Evolutionary conservation across 495 filamentous ascomycete species (phyloP).

Genomic region (Penicillium waksmanii): DNA sequence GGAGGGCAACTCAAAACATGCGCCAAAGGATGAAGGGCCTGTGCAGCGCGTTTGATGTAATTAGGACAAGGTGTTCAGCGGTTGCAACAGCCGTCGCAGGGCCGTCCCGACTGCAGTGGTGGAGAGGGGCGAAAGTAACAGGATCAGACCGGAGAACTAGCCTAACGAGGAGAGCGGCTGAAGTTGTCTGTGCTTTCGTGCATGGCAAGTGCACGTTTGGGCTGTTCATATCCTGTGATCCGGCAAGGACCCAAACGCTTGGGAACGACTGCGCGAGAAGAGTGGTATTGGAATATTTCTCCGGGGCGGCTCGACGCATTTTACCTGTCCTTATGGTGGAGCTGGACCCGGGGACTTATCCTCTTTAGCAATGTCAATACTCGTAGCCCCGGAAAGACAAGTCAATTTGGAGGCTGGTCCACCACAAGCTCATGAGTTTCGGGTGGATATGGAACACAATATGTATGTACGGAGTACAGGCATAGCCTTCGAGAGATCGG

Average conservation of each 20-base stretch:
- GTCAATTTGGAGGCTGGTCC: conserved; percentile 1
- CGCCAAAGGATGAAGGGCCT: neutral
- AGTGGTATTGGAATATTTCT: neutral
- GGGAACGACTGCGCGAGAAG: neutral
- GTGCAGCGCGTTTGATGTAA: neutral
- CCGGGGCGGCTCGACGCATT: conserved; percentile 2
- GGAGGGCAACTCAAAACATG: neutral
- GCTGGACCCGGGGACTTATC: neutral
- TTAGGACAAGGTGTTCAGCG: conserved; percentile 3
- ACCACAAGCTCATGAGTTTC: neutral
- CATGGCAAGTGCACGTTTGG: conserved; percentile 12
- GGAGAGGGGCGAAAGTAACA: conserved; percentile 5
- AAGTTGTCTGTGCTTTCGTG: conserved; percentile 19
- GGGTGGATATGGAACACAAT: neutral
- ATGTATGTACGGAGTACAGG: no score
- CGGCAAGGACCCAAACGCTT: conserved; percentile 2
- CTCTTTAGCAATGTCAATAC: neutral
- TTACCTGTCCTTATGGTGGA: neutral
- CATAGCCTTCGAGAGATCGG: neutral
- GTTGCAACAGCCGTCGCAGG: conserved; percentile 2
- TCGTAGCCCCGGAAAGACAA: neutral
- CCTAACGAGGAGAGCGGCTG: conserved; percentile 17
- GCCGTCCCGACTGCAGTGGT: conserved; percentile 6
- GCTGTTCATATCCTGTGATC: conserved; percentile 20
- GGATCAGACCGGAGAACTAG: conserved; percentile 17